Evolutionary conservation across 2,329 filamentous ascomycete species (phyloP), one percentile per base, ranked within the genome.

Genomic region (Keithomyces neogunnii): DNA sequence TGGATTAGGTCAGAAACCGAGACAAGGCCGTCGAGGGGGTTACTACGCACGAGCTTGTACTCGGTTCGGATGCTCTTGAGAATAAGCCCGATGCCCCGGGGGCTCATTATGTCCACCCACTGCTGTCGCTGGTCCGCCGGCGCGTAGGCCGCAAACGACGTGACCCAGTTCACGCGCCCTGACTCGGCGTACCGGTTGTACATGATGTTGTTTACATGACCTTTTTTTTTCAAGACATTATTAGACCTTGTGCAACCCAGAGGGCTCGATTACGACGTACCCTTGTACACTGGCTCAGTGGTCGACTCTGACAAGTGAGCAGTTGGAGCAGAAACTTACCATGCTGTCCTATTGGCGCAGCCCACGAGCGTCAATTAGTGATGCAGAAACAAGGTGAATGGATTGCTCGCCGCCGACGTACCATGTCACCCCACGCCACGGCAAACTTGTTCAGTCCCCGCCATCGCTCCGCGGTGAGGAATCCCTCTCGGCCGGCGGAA

Each of bases 371-470:
- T 28, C 29, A 44, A 28, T 44, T 28, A 44, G 13, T 13, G 13
- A 30, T 30, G 19, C 19, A 19, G 19, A 19, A 19, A 19, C 19
- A 19, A 19, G 19, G 19, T 19, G 19, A 19, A 19, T 19, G 19
- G 1, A 19, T 19, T 19, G 40, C 10, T 10, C 30, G 26, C 29
- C 26, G 3, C 26, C 3, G 66, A 58, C 72, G 68, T 70, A 89
- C 88, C 86, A 90, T 89, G 66, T 96, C 89, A 32, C 89, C 90
- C 89, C 88, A 95, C 0, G 81, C 82, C 29, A 95, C 84, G 56
- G 77, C 74, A 53, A 88, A 83, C 49, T 76, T 72, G 56, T 81
- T 80, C 35, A 92, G 63, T 0, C 87, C 80, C 48, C 81, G 74
- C 57, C 78, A 75, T 53, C 76, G 73, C 42, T 53, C 51, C 9